Percentiles rank a stretch among this genome's conserved stretches.
Evolutionary conservation across 2,329 filamentous ascomycete genomes (phyloP).

Genomic region (Claviceps monticola): DNA sequence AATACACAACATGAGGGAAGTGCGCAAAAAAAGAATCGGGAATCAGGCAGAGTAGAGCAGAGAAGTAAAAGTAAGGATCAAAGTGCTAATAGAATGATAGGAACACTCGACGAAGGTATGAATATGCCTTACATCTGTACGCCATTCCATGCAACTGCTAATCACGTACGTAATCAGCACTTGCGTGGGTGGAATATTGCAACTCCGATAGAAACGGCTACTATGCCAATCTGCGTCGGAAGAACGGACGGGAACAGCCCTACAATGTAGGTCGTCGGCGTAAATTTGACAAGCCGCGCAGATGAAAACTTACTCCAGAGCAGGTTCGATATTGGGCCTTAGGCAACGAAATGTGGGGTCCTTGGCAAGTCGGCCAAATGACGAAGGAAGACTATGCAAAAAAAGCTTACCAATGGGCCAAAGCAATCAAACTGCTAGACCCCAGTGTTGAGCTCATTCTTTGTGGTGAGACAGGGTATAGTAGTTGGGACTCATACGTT

Average conservation of each 20-base stretch:
- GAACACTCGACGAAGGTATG: neutral
- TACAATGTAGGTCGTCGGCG: neutral
- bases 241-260: neutral
- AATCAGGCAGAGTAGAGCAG: neutral
- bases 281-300: neutral
- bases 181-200: neutral
- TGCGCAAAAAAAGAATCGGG: neutral
- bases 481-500: neutral
- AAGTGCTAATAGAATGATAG: neutral
- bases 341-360: neutral
- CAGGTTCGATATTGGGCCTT: neutral
- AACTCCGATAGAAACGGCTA: neutral
- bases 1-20: neutral
- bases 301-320: neutral
- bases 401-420: conserved; percentile 1
- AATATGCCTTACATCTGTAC: neutral
- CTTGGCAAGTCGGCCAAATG: neutral
- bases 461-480: neutral
- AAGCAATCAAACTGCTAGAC: neutral
- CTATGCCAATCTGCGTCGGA: neutral
- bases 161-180: neutral
- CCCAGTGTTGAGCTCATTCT: neutral
- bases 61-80: neutral
- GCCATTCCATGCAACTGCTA: neutral
- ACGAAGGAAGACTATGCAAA: neutral